phyloP scores from a whole-genome alignment of 2,329 filamentous ascomycete species.

The Alternaria infectoria region DNA sequence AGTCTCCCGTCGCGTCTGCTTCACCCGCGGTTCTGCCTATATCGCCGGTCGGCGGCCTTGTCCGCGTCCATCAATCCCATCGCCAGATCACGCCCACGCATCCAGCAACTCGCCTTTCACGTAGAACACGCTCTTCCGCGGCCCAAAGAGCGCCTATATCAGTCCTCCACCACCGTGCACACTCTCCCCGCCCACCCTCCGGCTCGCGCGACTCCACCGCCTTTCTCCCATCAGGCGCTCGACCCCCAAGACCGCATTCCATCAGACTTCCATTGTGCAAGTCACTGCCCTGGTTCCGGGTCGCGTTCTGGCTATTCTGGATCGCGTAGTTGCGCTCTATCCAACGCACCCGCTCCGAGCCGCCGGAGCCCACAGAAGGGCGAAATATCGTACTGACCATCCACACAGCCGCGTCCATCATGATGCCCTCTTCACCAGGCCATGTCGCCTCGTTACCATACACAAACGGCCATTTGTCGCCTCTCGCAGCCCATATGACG shows the following conservation, averaged over 20 bases:
- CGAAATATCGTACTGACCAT: conserved; percentile 52
- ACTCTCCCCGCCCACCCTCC: conserved; percentile 25
- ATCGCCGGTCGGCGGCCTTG: conserved; percentile 31
- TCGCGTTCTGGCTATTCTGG: conserved; percentile 45
- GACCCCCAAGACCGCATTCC: conserved; percentile 45
- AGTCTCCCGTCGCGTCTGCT: conserved; percentile 30
- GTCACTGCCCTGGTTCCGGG: conserved; percentile 29
- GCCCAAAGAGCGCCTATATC: conserved; percentile 19
- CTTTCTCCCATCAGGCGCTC: conserved; percentile 36
- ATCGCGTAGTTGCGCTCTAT: conserved; percentile 53
- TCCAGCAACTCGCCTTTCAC: conserved; percentile 30
- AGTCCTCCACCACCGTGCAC: conserved; percentile 17
- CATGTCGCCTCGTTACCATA: conserved; percentile 68
- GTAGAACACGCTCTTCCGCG: conserved; percentile 16
- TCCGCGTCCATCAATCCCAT: conserved; percentile 44
- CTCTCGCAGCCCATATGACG: conserved; percentile 57
- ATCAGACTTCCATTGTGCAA: conserved; percentile 48
- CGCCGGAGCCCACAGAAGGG: conserved; percentile 37
- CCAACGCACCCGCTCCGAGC: conserved; percentile 44
- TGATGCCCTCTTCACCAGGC: conserved; percentile 66
- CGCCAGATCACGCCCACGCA: conserved; percentile 40
- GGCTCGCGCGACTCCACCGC: conserved; percentile 29
- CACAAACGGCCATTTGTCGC: conserved; percentile 70
- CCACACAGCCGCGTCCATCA: conserved; percentile 65
- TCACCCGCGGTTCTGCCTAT: conserved; percentile 21